Evolutionary conservation across 1,284 basidiomycete genomes (phyloP), one percentile per base, ranked within the genome.

Genomic region (Irpex sp.): DNA sequence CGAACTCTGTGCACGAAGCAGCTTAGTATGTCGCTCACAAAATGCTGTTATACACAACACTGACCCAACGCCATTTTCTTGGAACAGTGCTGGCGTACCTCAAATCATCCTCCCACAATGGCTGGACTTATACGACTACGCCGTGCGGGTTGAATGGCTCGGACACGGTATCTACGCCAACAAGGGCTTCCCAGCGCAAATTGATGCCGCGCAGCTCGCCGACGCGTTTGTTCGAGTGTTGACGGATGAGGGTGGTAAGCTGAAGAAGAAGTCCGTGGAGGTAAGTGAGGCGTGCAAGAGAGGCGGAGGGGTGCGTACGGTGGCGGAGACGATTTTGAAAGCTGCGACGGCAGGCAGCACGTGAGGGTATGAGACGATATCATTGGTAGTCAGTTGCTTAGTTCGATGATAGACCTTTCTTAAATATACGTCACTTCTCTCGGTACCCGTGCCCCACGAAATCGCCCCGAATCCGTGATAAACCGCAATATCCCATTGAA

Each of bases 51-150:
- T 14, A 14, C 53, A n/a, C 6, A 28, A 37, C 37, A 16, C 23
- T 18, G 28, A 19, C 21, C 12, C 36, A 6, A 10, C 6, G 7
- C 5, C 16, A n/a, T 42, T 5, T 47, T 12, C 53, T 55, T 3
- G 12, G n/a, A 42, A 16, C 39, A 63, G 61, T n/a, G 58, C 61
- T 9, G 61, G 58, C 16, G 49, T 63, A 7, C 64, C 64, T 4
- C 64, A 65, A 21, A 63, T 65, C 39, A 60, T 65, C 37, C 57
- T 65, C 9, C 56, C 64, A 19, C 64, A 65, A 54, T 65, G 64
- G 64, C 58, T 60, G 6, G 64, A 65, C 57, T 42, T 63, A 12
- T 65, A 65, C 57, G 61, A 65, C 54, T 63, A 63, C 47, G 64
- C 64, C 14, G 59, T 59, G 16, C 58, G 61, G 6, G 64, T 63